Evolutionary conservation across 2,329 filamentous ascomycete genomes (phyloP), one percentile per base, ranked within the genome.

Genomic region (Capronia epimyces): DNA sequence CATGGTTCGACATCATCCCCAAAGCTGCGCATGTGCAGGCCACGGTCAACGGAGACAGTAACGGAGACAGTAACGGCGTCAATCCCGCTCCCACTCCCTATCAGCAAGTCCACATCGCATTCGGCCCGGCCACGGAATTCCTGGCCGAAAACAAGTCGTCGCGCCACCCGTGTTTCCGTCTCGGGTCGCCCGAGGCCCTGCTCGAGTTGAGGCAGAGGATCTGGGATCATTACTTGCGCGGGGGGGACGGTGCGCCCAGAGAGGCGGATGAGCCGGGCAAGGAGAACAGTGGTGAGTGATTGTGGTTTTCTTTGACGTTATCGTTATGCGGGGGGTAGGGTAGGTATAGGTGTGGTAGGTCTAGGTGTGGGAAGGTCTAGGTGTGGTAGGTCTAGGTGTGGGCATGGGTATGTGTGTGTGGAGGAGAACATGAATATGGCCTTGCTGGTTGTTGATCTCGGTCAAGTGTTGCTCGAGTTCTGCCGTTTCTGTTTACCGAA

Each of bases 111-210:
- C 77, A 83, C 60, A 76, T 83, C 49, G 77, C 71, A 12, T 67
- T 68, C 5, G 64, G 64, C 2, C 70, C 71, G 2, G 72, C 74
- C 1, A 79, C 82, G 61, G 78, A 82, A 65, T 69, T 83, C 12
- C 34, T 37, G 3, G 7, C 6, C 7, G 79, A 82, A 18, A 44
- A 47, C 13, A 9, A n/a, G 8, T 50, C 60, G 65, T 82, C 43
- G 75, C 70, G 78, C 1, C 81, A 84, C 58, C 78, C 79, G 2
- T 84, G 81, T 64, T 83, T 84, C 59, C 72, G 70, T 31, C 59
- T 83, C 2, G 70, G 64, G 1, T 73, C 69, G 10, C 64, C 60
- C 1, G 75, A 79, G 22, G 70, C 70, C n/a, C 64, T 84, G 41
- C 57, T 71, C 9, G 60, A 63, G 50, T 60, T 83, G 56, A 72